phyloP scores from a whole-genome alignment of 495 filamentous ascomycete species.

The Chlorociboria aeruginascens region DNA sequence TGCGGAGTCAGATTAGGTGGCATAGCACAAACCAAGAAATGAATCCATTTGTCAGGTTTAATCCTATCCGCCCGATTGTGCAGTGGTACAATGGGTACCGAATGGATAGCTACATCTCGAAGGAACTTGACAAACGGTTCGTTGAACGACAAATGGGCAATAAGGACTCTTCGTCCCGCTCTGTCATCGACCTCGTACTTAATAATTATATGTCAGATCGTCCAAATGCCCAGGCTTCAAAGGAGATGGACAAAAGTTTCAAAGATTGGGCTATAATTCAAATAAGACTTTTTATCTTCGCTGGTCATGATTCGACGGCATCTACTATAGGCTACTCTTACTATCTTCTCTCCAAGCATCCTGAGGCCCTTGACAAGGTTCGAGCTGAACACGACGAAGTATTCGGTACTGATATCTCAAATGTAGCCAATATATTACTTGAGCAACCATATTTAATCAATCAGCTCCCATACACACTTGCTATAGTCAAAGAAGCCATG shows the following conservation, averaged over 20 bases:
- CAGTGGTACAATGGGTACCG: conserved; percentile 21
- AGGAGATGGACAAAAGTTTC: conserved; percentile 18
- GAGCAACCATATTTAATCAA: conserved; percentile 24
- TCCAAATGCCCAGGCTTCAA: not conserved
- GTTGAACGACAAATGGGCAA: conserved; percentile 1
- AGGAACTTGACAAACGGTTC: conserved; percentile 25
- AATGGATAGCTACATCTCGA: conserved; percentile 24
- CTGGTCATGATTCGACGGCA: conserved; percentile 12
- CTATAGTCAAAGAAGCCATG: conserved; percentile 35
- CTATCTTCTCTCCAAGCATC: conserved; percentile 23
- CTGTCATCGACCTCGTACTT: conserved; percentile 26
- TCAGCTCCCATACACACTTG: conserved; percentile 29
- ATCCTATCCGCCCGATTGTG: conserved; percentile 5
- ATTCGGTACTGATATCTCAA: conserved; percentile 17
- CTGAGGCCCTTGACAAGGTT: conserved; percentile 14
- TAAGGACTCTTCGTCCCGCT: conserved; percentile 3
- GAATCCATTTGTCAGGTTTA: conserved; percentile 15
- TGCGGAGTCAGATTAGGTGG: conserved; percentile 17
- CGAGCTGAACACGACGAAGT: conserved; percentile 25
- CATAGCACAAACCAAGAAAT: conserved; percentile 14
- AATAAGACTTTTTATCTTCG: conserved; percentile 21
- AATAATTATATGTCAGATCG: conserved; percentile 18
- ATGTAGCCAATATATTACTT: conserved; percentile 15
- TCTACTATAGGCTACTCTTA: conserved; percentile 10
- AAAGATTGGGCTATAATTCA: conserved; percentile 19